Base-by-base conservation (phyloP, 345 rosid genomes). In the Cardamine chenopodiifolia region DNA sequence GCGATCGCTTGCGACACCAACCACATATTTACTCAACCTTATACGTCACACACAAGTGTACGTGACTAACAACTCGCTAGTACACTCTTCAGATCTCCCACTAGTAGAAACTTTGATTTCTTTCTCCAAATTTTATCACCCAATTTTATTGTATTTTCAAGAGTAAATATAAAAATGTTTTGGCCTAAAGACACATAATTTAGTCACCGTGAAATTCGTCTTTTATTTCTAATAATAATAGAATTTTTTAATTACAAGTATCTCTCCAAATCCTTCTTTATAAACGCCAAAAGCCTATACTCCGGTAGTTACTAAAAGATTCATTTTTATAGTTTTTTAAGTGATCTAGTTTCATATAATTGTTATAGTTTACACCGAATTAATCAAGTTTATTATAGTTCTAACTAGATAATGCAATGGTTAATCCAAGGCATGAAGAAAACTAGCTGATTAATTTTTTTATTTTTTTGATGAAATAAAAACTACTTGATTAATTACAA, bases 1-100 rank as follows among this genome's bases (percentile, higher is more conserved):
- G 75, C 28, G 75, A 62, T 76, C 58, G 20, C 70, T 62, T 62
- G 70, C 54, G 70, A 76, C 71, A 76, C 58, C 79, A 69, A 76
- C 70, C 10, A 50, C 71, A 63, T 45, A 76, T 63, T 44, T 61
- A 69, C 65, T 69, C 64, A 62, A 69, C 74, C 79, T 76, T 18
- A 62, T 55, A 70, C 71, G 76, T 76, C 66, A 63, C 47, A 64
- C 66, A 23, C 26, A 64, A 18, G 44, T 60, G 63, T 56, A 52
- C 73, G 32, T 75, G 56, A 69, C 65, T 69, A 62, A 44, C 58
- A 69, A 76, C 63, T 68, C 63, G 55, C 44, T 28, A 17, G 63
- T 52, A 75, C 73, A 67, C 68, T 58, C 18, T 74, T 47, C 50
- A 58, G 19, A 63, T 59, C 61, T 74, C 61, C 61, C 37, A 59